These are phyloP conservation scores for Fomitopsis schrenkii DNA, from an alignment of 1,284 basidiomycete species.

Conservation along the genomic window DNA sequence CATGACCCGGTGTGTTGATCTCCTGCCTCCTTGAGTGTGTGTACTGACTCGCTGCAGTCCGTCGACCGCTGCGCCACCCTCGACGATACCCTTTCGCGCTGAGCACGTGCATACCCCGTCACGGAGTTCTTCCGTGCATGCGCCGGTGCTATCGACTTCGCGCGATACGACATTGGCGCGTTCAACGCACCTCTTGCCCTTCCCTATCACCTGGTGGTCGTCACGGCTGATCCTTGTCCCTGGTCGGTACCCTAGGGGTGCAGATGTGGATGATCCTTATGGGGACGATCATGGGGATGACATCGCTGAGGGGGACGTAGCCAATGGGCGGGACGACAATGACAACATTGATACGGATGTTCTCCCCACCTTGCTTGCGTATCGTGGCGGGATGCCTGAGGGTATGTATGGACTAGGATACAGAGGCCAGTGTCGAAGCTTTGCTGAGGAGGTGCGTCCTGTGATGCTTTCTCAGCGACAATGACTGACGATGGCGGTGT, in stretches of 20 bases:
- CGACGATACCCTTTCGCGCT: conserved; percentile 62
- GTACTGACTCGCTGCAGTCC: conserved; percentile 38
- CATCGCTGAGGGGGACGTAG: conserved; percentile 28
- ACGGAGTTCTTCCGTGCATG: conserved; percentile 79
- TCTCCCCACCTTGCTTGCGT: conserved; percentile 80
- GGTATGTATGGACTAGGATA: conserved; percentile 85
- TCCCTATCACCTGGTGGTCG: conserved; percentile 19
- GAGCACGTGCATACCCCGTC: conserved; percentile 66
- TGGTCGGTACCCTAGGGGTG: conserved; percentile 9
- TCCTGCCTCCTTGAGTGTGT: not conserved
- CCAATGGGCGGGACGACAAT: conserved; percentile 44
- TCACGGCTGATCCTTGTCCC: conserved; percentile 21
- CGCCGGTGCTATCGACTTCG: conserved; percentile 61
- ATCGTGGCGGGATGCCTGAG: conserved; percentile 78
- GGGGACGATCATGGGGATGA: conserved; percentile 30
- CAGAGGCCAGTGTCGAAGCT: conserved; percentile 60
- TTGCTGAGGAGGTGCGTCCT: conserved; percentile 54
- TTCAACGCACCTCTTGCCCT: conserved; percentile 14
- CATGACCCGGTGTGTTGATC: conserved; percentile 70
- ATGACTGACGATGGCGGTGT: not conserved
- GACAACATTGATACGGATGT: conserved; percentile 76
- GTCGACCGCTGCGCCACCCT: conserved; percentile 69
- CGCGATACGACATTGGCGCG: conserved; percentile 11
- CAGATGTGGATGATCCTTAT: conserved; percentile 41
- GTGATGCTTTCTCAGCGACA: too few species aligned